These are phyloP conservation scores for Luvunga scandens DNA, from an alignment of 345 rosid species.

Conservation along the genomic window DNA sequence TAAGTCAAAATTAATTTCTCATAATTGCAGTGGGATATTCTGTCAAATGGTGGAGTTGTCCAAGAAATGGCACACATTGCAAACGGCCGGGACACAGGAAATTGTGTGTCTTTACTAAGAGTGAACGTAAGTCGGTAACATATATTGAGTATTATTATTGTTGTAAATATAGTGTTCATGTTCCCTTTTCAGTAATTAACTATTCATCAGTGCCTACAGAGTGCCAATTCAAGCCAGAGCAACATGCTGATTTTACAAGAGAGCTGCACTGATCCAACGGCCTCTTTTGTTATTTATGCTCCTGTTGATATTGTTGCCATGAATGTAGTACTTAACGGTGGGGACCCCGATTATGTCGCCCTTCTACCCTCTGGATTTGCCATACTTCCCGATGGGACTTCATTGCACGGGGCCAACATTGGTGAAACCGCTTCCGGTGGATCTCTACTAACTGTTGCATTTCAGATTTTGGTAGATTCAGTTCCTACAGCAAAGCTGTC, in stretches of 20 bases:
- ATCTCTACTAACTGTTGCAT: slow-evolving; percentile 72
- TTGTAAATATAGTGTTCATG: neutral
- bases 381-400: slow-evolving; percentile 55
- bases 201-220: slow-evolving; percentile 18
- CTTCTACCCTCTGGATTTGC: slow-evolving; percentile 67
- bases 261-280: slow-evolving; percentile 49
- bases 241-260: slow-evolving; percentile 69
- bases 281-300: slow-evolving; percentile 58
- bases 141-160: too few relatives aligned
- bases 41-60: slow-evolving; percentile 58
- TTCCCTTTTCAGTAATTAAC: neutral
- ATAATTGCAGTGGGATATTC: slow-evolving; percentile 84
- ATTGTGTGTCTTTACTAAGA: slow-evolving; percentile 69
- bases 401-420: slow-evolving; percentile 16
- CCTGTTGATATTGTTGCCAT: slow-evolving; percentile 50
- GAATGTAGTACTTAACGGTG: slow-evolving; percentile 47
- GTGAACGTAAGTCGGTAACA: slow-evolving; percentile 47
- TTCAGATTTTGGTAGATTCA: slow-evolving; percentile 73
- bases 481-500: slow-evolving; percentile 55
- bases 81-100: slow-evolving; percentile 80
- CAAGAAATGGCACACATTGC: slow-evolving; percentile 82
- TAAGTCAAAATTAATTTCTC: neutral
- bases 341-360: slow-evolving; percentile 52
- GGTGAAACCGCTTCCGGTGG: slow-evolving; percentile 37
- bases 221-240: slow-evolving; percentile 40